Percentiles rank a stretch among this genome's conserved stretches.
Evolutionary conservation across 257 asterid species (phyloP).

Genomic region (Solanum chmielewskii): DNA sequence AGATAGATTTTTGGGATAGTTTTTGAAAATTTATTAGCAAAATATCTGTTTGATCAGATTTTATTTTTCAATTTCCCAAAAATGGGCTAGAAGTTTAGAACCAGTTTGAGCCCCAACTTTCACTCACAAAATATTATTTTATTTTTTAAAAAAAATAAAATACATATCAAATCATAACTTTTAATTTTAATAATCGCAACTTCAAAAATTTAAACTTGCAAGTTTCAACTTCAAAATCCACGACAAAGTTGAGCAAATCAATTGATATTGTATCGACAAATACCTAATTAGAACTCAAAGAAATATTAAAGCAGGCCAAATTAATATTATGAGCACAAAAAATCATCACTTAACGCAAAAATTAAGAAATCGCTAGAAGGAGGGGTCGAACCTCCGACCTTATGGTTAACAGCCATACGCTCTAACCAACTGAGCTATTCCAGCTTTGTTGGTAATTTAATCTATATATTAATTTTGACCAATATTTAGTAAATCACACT

Average conservation of each 20-base stretch:
- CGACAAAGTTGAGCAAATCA: not conserved
- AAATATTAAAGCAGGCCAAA: not conserved
- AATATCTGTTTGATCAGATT: not conserved
- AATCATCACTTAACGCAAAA: not conserved
- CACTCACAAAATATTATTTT: not conserved
- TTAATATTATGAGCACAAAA: not conserved
- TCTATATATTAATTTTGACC: accelerated
- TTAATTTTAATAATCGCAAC: not conserved
- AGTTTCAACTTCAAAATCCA: too few species aligned
- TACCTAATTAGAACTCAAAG: not conserved
- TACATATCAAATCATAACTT: not conserved
- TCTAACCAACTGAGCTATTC: slow-evolving; percentile 99
- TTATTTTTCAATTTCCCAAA: not conserved
- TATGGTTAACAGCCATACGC: slow-evolving; percentile 99
- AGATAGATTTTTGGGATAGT: not conserved
- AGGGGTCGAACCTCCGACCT: slow-evolving; percentile 97
- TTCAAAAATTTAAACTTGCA: not conserved
- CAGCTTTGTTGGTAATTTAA: slow-evolving; percentile 24
- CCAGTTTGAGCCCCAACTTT: not conserved
- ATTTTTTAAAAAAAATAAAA: not conserved
- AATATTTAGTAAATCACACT: too few species aligned
- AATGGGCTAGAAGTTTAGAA: not conserved
- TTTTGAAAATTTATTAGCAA: not conserved
- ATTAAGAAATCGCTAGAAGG: slow-evolving; percentile 31
- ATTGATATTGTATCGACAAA: not conserved